phyloP scores from a whole-genome alignment of 768 basidiomycete genomes.

The Macrolepiota albuminosa region DNA sequence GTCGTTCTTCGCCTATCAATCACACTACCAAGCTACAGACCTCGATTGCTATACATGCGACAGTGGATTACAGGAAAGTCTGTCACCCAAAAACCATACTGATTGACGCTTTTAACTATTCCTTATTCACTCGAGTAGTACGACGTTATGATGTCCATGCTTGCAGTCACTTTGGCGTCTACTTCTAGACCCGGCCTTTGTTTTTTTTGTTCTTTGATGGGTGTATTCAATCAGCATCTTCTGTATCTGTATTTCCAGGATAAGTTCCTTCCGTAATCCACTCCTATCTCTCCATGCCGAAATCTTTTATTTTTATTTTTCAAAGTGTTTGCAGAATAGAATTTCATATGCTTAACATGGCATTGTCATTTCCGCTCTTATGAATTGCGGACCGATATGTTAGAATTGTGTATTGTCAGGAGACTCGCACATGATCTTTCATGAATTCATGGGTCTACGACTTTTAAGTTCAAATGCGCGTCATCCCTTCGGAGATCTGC shows the following conservation, averaged over 20 bases:
- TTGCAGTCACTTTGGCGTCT: background rate
- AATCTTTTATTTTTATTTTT: background rate
- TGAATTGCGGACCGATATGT: background rate
- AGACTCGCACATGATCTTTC: background rate
- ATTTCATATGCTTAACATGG: background rate
- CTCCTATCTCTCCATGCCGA: background rate
- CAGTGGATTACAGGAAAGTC: background rate
- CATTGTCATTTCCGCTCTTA: background rate
- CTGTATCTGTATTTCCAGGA: background rate
- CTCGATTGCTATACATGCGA: background rate
- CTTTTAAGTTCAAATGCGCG: slow-evolving; percentile 9
- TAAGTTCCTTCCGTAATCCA: background rate
- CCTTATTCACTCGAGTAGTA: background rate
- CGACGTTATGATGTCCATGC: background rate
- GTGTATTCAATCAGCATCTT: background rate
- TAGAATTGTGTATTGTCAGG: background rate
- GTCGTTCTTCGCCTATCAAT: background rate
- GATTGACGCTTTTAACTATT: background rate
- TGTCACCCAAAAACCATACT: background rate
- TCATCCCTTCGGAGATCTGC: slow-evolving; percentile 12
- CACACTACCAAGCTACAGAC: background rate
- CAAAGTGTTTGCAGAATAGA: background rate
- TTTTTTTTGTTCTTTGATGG: background rate
- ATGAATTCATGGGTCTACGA: background rate
- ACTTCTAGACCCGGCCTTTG: background rate